Evolutionary conservation across 768 basidiomycete species (phyloP), one percentile per base, ranked within the genome.

Genomic region (Xanthoconium stramineum): DNA sequence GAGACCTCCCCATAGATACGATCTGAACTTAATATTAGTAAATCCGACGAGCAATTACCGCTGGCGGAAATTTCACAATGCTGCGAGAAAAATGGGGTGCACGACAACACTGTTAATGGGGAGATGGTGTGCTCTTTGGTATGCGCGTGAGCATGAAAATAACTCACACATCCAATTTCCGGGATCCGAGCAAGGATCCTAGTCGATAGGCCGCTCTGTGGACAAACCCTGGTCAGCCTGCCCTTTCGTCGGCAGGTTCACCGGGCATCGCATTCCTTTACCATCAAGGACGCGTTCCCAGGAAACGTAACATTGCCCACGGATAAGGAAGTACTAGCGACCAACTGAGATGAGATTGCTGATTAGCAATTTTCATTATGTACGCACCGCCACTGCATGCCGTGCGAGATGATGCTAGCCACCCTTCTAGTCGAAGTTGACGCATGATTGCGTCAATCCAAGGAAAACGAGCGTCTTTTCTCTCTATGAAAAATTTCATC

Each of bases 281-380:
- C 58, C 55, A 40, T 60, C 62, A 60, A 57, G 51, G 52, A 50
- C 50, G 58, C 47, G 52, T 56, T 61, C 67, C 65, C 56, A 70
- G 55, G 57, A 56, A 52, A 61, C 46, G 63, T 71, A 59, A 61
- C 65, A 65, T 59, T 65, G 65, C 50, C 69, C 62, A 59, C 60
- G 62, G 53, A 51, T 50, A 30, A 61, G 68, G 63, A 58, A 60
- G 61, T 55, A 65, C 55, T 63, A 61, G 48, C 29, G 54, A 59
- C 58, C 59, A 65, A 63, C 66, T 68, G 69, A 69, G 64, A 61
- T 64, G 67, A 56, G 62, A 66, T 59, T 10, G 50, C 44, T 43
- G 56, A 67, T 60, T 56, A 59, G 64, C 56, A 58, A 60, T 55
- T 65, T 68, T 63, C 68, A 65, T 66, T 69, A 61, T 59, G 30